phyloP scores from a whole-genome alignment of 352 stramenopile genomes.

The Phytophthora chlamydospora region DNA sequence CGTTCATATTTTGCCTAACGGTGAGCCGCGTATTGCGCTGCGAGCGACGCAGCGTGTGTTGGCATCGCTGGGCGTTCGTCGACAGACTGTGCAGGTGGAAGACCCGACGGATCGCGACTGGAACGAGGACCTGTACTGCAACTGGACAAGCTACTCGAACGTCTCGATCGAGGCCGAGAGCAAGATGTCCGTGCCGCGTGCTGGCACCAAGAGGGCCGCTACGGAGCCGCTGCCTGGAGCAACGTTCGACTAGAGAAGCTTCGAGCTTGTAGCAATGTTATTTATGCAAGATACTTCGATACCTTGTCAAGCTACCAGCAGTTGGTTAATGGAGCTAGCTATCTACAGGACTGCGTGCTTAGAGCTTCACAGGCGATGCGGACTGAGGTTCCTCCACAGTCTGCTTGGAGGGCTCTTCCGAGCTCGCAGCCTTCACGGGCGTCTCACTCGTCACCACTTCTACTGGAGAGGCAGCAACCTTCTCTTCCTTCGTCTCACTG shows the following conservation, averaged over 20 bases:
- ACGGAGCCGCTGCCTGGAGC: conserved; percentile 23
- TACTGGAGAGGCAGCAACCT: conserved; percentile 5
- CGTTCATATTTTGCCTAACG: conserved; percentile 90
- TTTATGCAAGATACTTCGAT: conserved; percentile 31
- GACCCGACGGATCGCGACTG: conserved; percentile 59
- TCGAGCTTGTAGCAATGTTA: conserved; percentile 21
- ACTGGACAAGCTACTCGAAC: conserved; percentile 53
- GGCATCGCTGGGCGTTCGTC: conserved; percentile 56
- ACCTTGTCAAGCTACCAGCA: conserved; percentile 22
- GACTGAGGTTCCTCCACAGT: conserved; percentile 16
- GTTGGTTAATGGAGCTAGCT: background rate
- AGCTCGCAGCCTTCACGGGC: conserved; percentile 2
- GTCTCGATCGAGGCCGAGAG: conserved; percentile 43
- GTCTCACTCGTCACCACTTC: conserved; percentile 15
- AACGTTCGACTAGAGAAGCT: conserved; percentile 38
- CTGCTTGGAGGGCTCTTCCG: conserved; percentile 16
- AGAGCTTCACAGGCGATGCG: conserved; percentile 19
- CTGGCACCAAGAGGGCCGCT: conserved; percentile 50
- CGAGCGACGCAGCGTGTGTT: conserved; percentile 61
- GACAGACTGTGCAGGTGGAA: conserved; percentile 78
- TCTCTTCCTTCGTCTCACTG: conserved; percentile 13
- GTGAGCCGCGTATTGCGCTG: conserved; percentile 54
- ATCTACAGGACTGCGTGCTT: conserved; percentile 15
- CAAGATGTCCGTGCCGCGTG: conserved; percentile 79
- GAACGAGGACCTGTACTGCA: conserved; percentile 68